Base-by-base conservation (phyloP, 1,284 basidiomycete species). In the Tausonia pullulans region DNA sequence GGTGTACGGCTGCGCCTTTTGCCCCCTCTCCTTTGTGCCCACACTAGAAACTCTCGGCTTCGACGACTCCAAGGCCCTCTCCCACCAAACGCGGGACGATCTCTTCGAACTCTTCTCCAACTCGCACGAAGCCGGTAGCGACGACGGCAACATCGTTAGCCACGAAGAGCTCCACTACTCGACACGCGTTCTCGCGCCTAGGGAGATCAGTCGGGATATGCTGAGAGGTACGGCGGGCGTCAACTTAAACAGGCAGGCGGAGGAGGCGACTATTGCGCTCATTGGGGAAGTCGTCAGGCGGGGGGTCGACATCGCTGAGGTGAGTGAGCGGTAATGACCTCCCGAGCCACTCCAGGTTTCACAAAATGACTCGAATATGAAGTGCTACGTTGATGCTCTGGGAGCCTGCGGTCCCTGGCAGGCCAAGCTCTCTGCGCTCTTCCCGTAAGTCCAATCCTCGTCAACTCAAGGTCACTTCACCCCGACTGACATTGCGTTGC, bases 341-440 rank as follows among this genome's bases (percentile, higher is more conserved):
- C 27, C 27, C 27, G 27, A 27, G 27, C 27, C 27, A 27, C 27
- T 27, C 27, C 27, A 27, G 27, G 27, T 27, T 27, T 27, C 27
- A 27, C 27, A 27, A 27, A 27, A 27, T 27, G 27, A 27, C 27
- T 27, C 27, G 27, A 51, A 43, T 56, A 53, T 40, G 6, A 69
- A 96, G 87, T 88, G 95, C 61, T 98, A 88, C 72, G 94, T 98
- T 65, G 95, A 98, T 74, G 95, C 96, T 0, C 83, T 98, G 1
- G 95, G 95, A 48, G 87, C 86, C 39, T 88, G 90, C 1, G 84
- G 84, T 40, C 85, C 87, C 55, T 98, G 96, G 76, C 83, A 94
- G 76, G 80, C 82, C 16, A 87, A 87, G 70, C 82, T 97, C 4
- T 86, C 87, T 8, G 80, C 81, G 8, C 73, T 85, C 55, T 97